Base-by-base conservation (phyloP, 2,329 filamentous ascomycete genomes). In the Phaeomoniella chlamydospora region DNA sequence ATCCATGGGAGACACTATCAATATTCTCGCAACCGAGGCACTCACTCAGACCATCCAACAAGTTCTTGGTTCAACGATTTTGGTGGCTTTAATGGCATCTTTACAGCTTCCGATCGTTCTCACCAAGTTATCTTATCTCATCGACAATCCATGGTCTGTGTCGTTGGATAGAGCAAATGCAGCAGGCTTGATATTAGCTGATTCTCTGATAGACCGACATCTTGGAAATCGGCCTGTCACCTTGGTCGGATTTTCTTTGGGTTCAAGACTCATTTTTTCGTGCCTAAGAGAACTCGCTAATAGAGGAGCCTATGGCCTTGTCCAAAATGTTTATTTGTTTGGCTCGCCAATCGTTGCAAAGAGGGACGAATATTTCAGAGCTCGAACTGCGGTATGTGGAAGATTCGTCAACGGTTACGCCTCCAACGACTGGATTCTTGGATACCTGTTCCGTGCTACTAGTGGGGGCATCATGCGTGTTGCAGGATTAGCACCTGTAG, bases 111-210 rank as follows among this genome's bases (percentile, higher is more conserved):
- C 90, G 2, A 74, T 98, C 30, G 79, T 94, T 17, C 64, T 98
- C 31, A 87, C 88, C 0, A 98, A 98, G 54, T 72, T 98, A 6
- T 77, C 88, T 1, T 98, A 98, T 52, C 70, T 98, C 14, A 94
- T 98, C 45, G 90, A 98, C 57, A 98, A 98, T 51, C 90, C 90
- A 0, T 98, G 90, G 90, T 85, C 81, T 16, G 87, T 94, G n/a
- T 96, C 90, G 2, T 72, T 94, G 34, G 85, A 90, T 49, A 77
- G 90, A 48, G 90, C 90, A 18, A 87, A 81, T 49, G 70, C 83
- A 38, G 84, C 88, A 5, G 90, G 90, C 3, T 70, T 94, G 33
- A 93, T 98, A 53, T 69, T 98, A 37, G 90, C 90, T 2, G 90
- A 98, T 56, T 94, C 88, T 0, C 65, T 98, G 19, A 82, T 93